Evolutionary conservation across 2,329 filamentous ascomycete species (phyloP).

Genomic region (Botrytis medusae): DNA sequence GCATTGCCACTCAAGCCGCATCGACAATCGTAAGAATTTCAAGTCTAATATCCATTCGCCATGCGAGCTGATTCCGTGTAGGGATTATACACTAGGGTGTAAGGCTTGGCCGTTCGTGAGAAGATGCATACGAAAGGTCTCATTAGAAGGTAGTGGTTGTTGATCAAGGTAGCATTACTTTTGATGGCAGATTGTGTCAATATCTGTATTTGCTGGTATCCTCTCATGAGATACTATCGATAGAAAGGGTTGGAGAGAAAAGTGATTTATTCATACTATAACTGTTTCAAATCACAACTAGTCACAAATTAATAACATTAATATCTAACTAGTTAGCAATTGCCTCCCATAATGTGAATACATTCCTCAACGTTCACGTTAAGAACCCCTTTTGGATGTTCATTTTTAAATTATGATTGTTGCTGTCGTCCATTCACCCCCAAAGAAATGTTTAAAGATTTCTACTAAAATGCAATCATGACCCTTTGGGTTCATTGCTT

Average conservation of each 20-base stretch:
- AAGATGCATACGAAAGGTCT: conserved; percentile 21
- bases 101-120: conserved; percentile 31
- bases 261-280: neutral
- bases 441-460: too few relatives aligned
- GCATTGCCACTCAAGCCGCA: conserved; percentile 13
- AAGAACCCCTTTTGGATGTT: neutral
- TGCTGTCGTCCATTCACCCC: too few relatives aligned
- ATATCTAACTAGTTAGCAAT: neutral
- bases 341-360: neutral
- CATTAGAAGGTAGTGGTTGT: neutral
- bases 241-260: neutral
- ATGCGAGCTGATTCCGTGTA: conserved; percentile 22
- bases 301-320: neutral
- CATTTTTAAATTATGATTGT: neutral
- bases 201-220: conserved; percentile 1
- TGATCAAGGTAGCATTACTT: neutral
- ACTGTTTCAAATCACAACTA: neutral
- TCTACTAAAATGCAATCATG: neutral
- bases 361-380: neutral
- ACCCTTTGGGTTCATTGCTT: neutral
- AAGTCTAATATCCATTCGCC: conserved; percentile 5
- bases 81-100: conserved; percentile 23
- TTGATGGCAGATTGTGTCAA: neutral
- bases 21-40: conserved; percentile 21
- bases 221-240: neutral